These are phyloP conservation scores for Dactylonectria macrodidyma DNA, from an alignment of 2,329 filamentous ascomycete species.

Conservation along the genomic window DNA sequence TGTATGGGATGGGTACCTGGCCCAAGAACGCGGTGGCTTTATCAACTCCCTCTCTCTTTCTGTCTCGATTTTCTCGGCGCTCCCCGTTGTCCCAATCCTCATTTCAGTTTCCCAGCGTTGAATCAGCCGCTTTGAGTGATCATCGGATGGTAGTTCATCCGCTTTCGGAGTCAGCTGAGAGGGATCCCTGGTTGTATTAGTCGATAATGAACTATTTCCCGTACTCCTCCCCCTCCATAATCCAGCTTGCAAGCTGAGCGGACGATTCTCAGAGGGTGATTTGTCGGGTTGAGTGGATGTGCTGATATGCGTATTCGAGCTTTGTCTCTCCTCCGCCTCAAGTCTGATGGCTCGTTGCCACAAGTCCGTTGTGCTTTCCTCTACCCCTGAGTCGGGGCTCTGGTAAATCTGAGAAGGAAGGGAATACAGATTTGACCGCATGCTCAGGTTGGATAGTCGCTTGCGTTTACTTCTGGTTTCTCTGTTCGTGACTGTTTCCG, in stretches of 20 bases:
- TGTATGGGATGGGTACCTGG: constrained; percentile 52
- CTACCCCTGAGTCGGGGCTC: constrained; percentile 27
- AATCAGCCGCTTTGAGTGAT: constrained; percentile 37
- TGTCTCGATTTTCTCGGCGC: neutral
- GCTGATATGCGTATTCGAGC: constrained; percentile 27
- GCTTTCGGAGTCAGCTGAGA: constrained; percentile 33
- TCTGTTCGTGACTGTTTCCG: neutral
- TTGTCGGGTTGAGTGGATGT: constrained; percentile 10
- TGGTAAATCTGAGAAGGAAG: constrained; percentile 26
- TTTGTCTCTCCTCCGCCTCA: constrained; percentile 41
- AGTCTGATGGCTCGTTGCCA: constrained; percentile 48
- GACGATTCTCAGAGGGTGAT: constrained; percentile 13
- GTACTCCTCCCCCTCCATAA: constrained; percentile 16
- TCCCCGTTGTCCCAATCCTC: constrained; percentile 21
- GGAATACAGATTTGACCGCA: constrained; percentile 31
- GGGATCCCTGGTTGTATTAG: constrained; percentile 14
- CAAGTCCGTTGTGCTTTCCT: constrained; percentile 45
- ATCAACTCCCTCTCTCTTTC: constrained; percentile 17
- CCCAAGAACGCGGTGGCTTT: constrained; percentile 52
- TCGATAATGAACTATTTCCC: constrained; percentile 15
- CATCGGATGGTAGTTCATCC: constrained; percentile 29
- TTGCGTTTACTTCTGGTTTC: constrained; percentile 31
- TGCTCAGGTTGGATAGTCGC: constrained; percentile 36
- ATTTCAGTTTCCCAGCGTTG: constrained; percentile 41
- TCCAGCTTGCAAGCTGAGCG: constrained; percentile 9